These are phyloP conservation scores for Dactylonectria macrodidyma DNA, from an alignment of 2,329 filamentous ascomycete species.

Conservation along the genomic window DNA sequence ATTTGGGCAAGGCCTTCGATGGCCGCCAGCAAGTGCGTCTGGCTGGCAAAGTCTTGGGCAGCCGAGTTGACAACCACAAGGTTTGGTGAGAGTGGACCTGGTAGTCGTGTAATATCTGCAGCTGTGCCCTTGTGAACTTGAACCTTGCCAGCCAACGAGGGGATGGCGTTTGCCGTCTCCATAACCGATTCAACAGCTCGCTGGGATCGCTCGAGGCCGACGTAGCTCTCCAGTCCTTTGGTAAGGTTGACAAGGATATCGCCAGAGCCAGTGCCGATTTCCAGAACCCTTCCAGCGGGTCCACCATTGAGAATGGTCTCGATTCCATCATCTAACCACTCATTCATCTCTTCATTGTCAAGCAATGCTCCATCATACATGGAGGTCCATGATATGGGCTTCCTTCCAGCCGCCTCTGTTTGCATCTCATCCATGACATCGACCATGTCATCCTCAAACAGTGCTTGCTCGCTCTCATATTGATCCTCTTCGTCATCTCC, in stretches of 20 bases:
- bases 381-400: conserved; percentile 52
- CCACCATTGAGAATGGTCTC: conserved; percentile 33
- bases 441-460: conserved; percentile 38
- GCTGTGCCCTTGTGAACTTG: conserved; percentile 42
- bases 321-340: conserved; percentile 52
- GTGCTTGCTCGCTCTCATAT: conserved; percentile 3
- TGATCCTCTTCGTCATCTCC: background rate
- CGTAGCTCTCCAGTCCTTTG: conserved; percentile 40
- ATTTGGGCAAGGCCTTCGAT: conserved; percentile 31
- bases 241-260: conserved; percentile 50
- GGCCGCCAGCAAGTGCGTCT: conserved; percentile 39
- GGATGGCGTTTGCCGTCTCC: conserved; percentile 27
- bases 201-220: conserved; percentile 48
- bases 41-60: conserved; percentile 47
- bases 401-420: conserved; percentile 36
- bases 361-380: conserved; percentile 50
- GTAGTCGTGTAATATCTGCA: conserved; percentile 28
- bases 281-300: conserved; percentile 40
- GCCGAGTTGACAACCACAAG: conserved; percentile 49
- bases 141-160: conserved; percentile 14
- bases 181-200: conserved; percentile 41
- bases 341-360: conserved; percentile 48
- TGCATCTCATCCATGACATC: conserved; percentile 31
- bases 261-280: conserved; percentile 50
- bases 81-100: conserved; percentile 1